Evolutionary conservation across 2,329 filamentous ascomycete genomes (phyloP).

Genomic region (Triangularia setosa): DNA sequence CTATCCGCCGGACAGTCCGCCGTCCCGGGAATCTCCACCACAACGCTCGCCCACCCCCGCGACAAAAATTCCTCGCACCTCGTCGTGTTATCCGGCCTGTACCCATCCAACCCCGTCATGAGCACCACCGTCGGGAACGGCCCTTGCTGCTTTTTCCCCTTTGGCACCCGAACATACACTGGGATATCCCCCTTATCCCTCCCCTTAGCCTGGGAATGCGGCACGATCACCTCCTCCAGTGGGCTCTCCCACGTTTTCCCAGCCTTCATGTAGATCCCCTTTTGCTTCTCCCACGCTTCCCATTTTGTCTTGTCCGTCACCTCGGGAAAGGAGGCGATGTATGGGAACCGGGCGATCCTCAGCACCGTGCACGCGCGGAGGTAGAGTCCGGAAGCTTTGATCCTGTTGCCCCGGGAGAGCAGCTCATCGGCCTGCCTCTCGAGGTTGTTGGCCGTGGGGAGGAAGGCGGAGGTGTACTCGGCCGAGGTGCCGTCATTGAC

Average conservation of each 20-base stretch:
- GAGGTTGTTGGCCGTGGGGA: constrained; percentile 58
- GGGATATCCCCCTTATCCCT: constrained; percentile 56
- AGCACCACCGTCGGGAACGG: constrained; percentile 49
- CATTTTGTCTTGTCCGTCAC: constrained; percentile 48
- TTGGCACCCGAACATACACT: constrained; percentile 62
- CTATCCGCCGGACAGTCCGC: constrained; percentile 64
- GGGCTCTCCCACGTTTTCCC: constrained; percentile 51
- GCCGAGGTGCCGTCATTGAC: constrained; percentile 63
- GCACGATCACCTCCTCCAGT: constrained; percentile 58
- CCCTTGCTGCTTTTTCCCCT: constrained; percentile 14
- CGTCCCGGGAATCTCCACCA: constrained; percentile 63
- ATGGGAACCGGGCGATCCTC: constrained; percentile 68
- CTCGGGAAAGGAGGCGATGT: constrained; percentile 40
- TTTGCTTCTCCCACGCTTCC: constrained; percentile 62
- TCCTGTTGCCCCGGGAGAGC: constrained; percentile 43
- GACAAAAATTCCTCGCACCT: constrained; percentile 58
- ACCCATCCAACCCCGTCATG: constrained; percentile 60
- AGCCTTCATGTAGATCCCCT: constrained; percentile 58
- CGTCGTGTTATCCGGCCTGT: constrained; percentile 59
- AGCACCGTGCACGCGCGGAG: constrained; percentile 70
- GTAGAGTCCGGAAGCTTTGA: constrained; percentile 58
- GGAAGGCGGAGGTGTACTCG: constrained; percentile 60
- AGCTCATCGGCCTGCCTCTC: constrained; percentile 49
- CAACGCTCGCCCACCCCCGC: constrained; percentile 60
- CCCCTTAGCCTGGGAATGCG: constrained; percentile 48